phyloP scores from a whole-genome alignment of 495 filamentous ascomycete genomes.

The Penicillium atrosanguineum region DNA sequence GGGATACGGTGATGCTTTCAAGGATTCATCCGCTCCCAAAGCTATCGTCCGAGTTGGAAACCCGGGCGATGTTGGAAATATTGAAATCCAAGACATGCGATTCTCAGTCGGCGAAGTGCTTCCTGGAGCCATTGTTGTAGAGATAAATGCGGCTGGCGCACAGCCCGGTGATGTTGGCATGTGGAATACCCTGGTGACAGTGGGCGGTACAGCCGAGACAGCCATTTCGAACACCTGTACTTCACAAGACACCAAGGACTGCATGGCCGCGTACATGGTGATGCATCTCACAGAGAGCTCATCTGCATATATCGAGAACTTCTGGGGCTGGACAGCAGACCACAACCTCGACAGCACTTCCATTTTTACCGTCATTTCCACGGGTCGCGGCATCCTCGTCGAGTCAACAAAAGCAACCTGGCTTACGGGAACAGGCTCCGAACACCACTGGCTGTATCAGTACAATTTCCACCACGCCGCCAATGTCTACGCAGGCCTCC shows the following conservation, averaged over 20 bases:
- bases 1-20: constrained; percentile 50
- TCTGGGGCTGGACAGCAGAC: constrained; percentile 64
- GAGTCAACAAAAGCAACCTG: constrained; percentile 44
- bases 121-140: constrained; percentile 48
- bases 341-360: constrained; percentile 47
- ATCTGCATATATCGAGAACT: constrained; percentile 57
- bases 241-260: constrained; percentile 29
- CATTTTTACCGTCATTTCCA: constrained; percentile 40
- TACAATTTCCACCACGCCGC: constrained; percentile 48
- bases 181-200: constrained; percentile 53
- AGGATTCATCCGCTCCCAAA: constrained; percentile 46
- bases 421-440: constrained; percentile 42
- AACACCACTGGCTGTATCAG: constrained; percentile 51
- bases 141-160: constrained; percentile 50
- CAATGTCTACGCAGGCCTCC: constrained; percentile 46
- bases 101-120: constrained; percentile 51
- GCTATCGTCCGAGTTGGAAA: constrained; percentile 59
- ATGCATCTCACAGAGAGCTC: constrained; percentile 50
- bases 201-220: constrained; percentile 51
- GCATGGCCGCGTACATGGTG: constrained; percentile 50
- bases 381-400: constrained; percentile 49
- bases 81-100: constrained; percentile 58
- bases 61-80: constrained; percentile 52
- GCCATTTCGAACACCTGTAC: constrained; percentile 38
- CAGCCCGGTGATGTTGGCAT: constrained; percentile 55